Percentiles rank a stretch among this genome's conserved stretches.
Evolutionary conservation across 306 rosid genomes (phyloP).

Genomic region (Acacia melanoxylon): DNA sequence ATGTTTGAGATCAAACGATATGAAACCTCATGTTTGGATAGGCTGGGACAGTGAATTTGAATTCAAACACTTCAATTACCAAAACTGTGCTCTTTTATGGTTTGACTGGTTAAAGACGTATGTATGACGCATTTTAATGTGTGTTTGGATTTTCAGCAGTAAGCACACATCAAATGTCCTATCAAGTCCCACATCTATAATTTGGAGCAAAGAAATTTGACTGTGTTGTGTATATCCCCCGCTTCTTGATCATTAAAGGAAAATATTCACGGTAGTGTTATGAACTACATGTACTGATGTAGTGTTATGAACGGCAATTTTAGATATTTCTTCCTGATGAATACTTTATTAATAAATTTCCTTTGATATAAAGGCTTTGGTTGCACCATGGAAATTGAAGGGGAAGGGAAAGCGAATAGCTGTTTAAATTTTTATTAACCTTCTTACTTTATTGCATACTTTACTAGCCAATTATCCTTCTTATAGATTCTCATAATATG

Average conservation of each 20-base stretch:
- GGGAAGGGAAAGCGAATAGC: conserved; percentile 21
- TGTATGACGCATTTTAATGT: neutral
- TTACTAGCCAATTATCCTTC: conserved; percentile 13
- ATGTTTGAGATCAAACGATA: conserved; percentile 3
- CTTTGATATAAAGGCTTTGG: conserved; percentile 8
- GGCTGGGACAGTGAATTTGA: neutral
- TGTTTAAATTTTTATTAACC: conserved; percentile 1
- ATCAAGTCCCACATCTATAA: too few species aligned
- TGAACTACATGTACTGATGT: conserved; percentile 7
- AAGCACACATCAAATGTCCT: neutral
- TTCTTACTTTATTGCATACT: neutral
- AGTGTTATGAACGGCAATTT: conserved; percentile 6
- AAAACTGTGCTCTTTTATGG: conserved; percentile 10
- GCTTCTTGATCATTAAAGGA: neutral
- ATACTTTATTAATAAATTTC: conserved; percentile 12
- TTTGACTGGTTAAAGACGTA: neutral
- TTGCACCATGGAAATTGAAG: conserved; percentile 19
- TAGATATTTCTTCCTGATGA: conserved; percentile 10
- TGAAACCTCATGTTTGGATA: neutral
- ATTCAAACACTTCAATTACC: neutral
- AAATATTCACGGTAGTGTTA: neutral
- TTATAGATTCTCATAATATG: conserved; percentile 18
- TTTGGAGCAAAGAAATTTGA: neutral
- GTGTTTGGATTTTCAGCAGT: neutral
- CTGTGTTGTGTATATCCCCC: neutral